phyloP scores from a whole-genome alignment of 1,284 basidiomycete genomes.

The Tremellales sp. region DNA sequence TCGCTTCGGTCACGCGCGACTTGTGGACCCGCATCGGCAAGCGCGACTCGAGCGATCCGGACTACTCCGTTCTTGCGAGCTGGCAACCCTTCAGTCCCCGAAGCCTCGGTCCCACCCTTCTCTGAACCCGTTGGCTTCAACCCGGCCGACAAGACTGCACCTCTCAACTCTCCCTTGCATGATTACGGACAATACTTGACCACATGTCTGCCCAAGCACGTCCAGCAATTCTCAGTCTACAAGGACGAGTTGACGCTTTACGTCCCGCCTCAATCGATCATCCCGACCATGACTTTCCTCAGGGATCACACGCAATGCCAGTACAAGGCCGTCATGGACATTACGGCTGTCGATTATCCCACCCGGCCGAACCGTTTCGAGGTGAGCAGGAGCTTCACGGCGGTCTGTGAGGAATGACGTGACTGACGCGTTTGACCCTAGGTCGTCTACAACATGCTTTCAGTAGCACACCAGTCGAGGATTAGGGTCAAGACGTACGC shows the following conservation, averaged over 20 bases:
- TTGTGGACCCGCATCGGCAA: constrained; percentile 7
- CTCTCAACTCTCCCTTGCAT: constrained; percentile 71
- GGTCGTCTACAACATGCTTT: constrained; percentile 92
- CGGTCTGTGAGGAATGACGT: background rate
- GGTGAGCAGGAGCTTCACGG: constrained; percentile 29
- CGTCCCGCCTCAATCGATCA: constrained; percentile 71
- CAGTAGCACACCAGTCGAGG: constrained; percentile 65
- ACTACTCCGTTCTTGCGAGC: constrained; percentile 20
- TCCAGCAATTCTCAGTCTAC: constrained; percentile 96
- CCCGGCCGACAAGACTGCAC: constrained; percentile 65
- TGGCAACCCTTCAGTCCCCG: constrained; percentile 16
- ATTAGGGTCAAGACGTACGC: constrained; percentile 98
- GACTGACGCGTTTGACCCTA: too few relatives aligned
- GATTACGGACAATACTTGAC: constrained; percentile 85
- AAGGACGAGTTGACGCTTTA: constrained; percentile 90
- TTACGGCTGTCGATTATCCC: constrained; percentile 93
- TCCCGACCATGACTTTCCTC: constrained; percentile 87
- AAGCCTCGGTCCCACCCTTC: constrained; percentile 66
- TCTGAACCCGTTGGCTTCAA: constrained; percentile 80
- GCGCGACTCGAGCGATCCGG: constrained; percentile 25
- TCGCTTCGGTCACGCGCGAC: constrained; percentile 11
- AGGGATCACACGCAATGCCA: constrained; percentile 95
- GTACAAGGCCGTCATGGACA: constrained; percentile 89
- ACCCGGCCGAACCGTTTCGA: constrained; percentile 92
- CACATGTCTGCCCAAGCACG: constrained; percentile 86